phyloP scores from a whole-genome alignment of 257 asterid genomes.

The Solanum chilense region DNA sequence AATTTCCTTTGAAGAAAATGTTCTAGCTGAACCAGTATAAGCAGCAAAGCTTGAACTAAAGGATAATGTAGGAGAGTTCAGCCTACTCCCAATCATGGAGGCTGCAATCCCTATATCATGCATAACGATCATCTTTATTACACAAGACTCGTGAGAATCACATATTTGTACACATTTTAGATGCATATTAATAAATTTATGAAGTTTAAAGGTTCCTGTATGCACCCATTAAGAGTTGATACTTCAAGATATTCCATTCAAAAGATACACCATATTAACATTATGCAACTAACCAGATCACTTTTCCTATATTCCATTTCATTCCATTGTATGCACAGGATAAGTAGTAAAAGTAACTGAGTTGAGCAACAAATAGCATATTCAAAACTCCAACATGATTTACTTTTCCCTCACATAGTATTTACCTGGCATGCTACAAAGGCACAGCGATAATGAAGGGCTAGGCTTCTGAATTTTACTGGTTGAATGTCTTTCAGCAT shows the following conservation, averaged over 20 bases:
- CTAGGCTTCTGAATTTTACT: neutral
- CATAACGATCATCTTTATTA: neutral
- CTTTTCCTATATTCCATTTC: neutral
- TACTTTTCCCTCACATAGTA: neutral
- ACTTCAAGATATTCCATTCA: neutral
- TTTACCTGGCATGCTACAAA: neutral
- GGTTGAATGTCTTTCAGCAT: neutral
- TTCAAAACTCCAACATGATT: neutral
- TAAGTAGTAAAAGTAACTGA: neutral
- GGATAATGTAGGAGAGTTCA: slow-evolving; percentile 62
- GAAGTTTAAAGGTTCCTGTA: neutral
- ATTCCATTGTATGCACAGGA: neutral
- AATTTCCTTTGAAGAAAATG: slow-evolving; percentile 52
- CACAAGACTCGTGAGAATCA: neutral
- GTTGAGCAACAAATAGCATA: neutral
- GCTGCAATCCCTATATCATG: slow-evolving; percentile 32
- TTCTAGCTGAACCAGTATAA: slow-evolving; percentile 72
- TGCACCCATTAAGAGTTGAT: neutral
- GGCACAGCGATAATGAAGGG: neutral
- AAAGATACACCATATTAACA: neutral
- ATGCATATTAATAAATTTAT: neutral
- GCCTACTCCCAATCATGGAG: slow-evolving; percentile 49
- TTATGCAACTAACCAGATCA: neutral
- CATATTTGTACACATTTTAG: neutral
- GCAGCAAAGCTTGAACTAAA: slow-evolving; percentile 70